Evolutionary conservation across 306 rosid genomes (phyloP).

Genomic region (Bauhinia variegata): DNA sequence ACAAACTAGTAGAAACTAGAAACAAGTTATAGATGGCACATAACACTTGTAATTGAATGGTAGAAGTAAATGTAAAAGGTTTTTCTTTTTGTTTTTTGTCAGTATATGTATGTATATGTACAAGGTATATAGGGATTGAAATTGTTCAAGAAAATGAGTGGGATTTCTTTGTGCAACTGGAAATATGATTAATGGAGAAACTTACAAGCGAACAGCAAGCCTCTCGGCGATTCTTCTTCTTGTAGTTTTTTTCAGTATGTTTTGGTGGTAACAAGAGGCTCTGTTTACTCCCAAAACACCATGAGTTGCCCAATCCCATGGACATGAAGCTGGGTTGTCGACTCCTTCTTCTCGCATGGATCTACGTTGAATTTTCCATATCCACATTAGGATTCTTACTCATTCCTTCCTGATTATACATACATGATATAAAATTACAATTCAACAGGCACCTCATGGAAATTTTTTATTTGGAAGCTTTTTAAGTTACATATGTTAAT

Average conservation of each 20-base stretch:
- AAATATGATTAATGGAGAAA: conserved; percentile 20
- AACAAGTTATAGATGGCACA: too few species aligned
- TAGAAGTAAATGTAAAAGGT: too few species aligned
- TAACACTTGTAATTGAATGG: too few species aligned
- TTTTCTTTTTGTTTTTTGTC: too few species aligned
- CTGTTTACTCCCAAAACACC: conserved; percentile 8
- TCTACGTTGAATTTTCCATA: conserved; percentile 50
- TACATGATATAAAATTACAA: conserved; percentile 34
- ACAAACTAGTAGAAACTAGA: too few species aligned
- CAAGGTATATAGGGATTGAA: background rate
- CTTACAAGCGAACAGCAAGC: conserved; percentile 41
- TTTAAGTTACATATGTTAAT: too few species aligned
- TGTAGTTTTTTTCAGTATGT: too few species aligned
- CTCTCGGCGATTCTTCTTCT: too few species aligned
- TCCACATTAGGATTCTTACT: conserved; percentile 46
- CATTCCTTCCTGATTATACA: conserved; percentile 51
- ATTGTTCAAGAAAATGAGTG: conserved; percentile 28
- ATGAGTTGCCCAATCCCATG: background rate
- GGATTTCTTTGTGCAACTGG: conserved; percentile 22
- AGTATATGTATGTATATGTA: background rate
- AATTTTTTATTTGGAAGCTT: too few species aligned
- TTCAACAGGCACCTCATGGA: too few species aligned
- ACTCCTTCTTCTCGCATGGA: conserved; percentile 41
- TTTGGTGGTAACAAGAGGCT: conserved; percentile 29
- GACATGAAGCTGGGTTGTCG: conserved; percentile 12